These are phyloP conservation scores for Aspergillus pseudoglaucus DNA, from an alignment of 2,329 filamentous ascomycete species.

Conservation along the genomic window DNA sequence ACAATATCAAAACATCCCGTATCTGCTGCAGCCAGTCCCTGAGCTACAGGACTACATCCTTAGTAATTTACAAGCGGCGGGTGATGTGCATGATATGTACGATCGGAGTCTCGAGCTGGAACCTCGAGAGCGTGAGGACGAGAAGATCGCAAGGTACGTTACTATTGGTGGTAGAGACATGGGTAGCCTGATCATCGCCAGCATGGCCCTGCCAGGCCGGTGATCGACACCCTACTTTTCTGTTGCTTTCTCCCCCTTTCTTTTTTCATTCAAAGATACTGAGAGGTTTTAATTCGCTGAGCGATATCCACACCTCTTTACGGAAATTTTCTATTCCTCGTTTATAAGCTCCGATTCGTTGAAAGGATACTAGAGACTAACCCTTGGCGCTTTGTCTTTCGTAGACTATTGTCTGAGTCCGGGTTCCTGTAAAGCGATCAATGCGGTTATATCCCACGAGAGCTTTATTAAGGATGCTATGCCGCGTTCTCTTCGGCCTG, in stretches of 20 bases:
- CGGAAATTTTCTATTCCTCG: conserved; percentile 7
- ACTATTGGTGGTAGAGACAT: conserved; percentile 26
- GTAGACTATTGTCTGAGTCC: conserved; percentile 44
- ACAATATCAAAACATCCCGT: conserved; percentile 97
- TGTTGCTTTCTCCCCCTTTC: conserved; percentile 8
- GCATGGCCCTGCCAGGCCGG: conserved; percentile 26
- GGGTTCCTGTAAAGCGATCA: conserved; percentile 38
- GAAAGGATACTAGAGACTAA: conserved; percentile 24
- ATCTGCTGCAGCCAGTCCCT: conserved; percentile 77
- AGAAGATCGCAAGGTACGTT: conserved; percentile 95
- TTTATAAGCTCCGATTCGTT: conserved; percentile 7
- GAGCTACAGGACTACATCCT: conserved; percentile 96
- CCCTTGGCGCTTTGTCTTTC: conserved; percentile 16
- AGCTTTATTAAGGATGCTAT: conserved; percentile 9
- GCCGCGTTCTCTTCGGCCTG: too few relatives aligned
- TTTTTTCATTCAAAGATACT: conserved; percentile 5
- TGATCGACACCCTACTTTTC: conserved; percentile 16
- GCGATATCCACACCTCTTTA: conserved; percentile 27
- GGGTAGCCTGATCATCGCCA: conserved; percentile 27
- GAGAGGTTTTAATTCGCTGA: conserved; percentile 16
- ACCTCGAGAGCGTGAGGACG: conserved; percentile 91
- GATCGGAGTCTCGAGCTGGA: conserved; percentile 91
- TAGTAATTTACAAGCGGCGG: conserved; percentile 89
- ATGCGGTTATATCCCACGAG: conserved; percentile 1
- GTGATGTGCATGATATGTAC: conserved; percentile 99